Percentiles rank a stretch among this genome's conserved stretches.
Evolutionary conservation across 2,329 filamentous ascomycete species (phyloP).

Genomic region (Aulographum hederae): DNA sequence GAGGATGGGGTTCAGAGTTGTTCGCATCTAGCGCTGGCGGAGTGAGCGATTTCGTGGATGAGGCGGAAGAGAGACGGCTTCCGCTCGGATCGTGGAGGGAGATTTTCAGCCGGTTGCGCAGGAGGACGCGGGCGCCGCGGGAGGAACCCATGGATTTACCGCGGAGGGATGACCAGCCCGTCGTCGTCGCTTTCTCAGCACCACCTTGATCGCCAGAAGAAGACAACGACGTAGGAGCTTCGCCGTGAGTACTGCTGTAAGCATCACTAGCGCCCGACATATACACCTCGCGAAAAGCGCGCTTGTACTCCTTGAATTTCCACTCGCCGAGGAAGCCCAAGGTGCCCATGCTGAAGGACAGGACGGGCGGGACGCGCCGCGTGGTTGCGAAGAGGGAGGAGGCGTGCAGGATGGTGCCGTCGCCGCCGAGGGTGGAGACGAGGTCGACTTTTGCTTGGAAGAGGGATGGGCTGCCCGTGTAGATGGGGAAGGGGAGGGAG

Average conservation of each 20-base stretch:
- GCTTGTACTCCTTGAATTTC: conserved; percentile 86
- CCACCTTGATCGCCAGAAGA: no score
- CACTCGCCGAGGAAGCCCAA: conserved; percentile 90
- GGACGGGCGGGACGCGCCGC: conserved; percentile 65
- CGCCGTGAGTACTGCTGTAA: conserved; percentile 17
- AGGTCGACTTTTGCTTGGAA: conserved; percentile 73
- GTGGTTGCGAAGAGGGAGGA: conserved; percentile 74
- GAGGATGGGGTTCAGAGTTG: neutral
- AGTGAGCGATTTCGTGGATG: neutral
- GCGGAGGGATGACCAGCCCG: conserved; percentile 52
- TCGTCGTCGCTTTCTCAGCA: conserved; percentile 7
- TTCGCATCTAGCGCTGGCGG: neutral
- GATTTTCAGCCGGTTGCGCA: conserved; percentile 74
- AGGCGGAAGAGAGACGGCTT: conserved; percentile 10
- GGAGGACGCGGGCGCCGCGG: conserved; percentile 61
- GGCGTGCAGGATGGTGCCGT: conserved; percentile 76
- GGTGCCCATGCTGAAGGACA: conserved; percentile 94
- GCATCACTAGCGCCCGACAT: conserved; percentile 50
- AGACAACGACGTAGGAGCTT: no score
- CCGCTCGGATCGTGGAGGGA: conserved; percentile 61
- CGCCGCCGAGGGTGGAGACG: conserved; percentile 77
- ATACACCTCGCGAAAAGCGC: conserved; percentile 81
- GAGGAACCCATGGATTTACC: conserved; percentile 67
- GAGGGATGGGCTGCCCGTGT: conserved; percentile 26
- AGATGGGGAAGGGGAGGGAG: conserved; percentile 55